phyloP scores from a whole-genome alignment of 371 early-diverging fungal species.

The Phascolomyces articulosus region DNA sequence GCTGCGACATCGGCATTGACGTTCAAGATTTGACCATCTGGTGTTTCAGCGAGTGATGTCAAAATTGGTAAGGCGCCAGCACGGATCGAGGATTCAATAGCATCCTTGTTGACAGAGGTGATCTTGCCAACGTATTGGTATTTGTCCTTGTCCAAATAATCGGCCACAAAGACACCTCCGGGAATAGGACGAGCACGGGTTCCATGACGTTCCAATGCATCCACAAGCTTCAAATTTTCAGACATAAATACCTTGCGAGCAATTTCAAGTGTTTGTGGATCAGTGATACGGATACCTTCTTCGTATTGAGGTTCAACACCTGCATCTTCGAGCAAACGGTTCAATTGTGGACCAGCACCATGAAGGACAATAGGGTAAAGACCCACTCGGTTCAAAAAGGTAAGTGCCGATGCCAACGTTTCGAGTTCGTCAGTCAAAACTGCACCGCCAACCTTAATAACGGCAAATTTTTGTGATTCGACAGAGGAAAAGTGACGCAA shows the following conservation, averaged over 20 bases:
- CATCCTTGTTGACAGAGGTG: conserved; percentile 85
- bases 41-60: conserved; percentile 95
- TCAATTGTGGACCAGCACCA: conserved; percentile 97
- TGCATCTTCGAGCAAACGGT: conserved; percentile 83
- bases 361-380: conserved; percentile 97
- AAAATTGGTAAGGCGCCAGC: conserved; percentile 95
- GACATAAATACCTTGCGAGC: conserved; percentile 90
- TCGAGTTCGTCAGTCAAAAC: conserved; percentile 94
- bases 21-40: conserved; percentile 94
- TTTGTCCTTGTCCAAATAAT: conserved; percentile 90
- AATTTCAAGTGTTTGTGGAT: conserved; percentile 87
- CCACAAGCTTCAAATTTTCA: conserved; percentile 94
- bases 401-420: conserved; percentile 91
- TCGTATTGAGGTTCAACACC: conserved; percentile 90
- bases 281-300: conserved; percentile 97
- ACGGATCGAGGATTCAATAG: conserved; percentile 88
- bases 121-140: conserved; percentile 95
- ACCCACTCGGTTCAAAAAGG: conserved; percentile 95
- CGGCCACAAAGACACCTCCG: conserved; percentile 94
- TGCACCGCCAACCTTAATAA: conserved; percentile 98
- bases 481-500: conserved; percentile 94
- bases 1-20: conserved; percentile 98
- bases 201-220: conserved; percentile 93
- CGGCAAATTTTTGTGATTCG: conserved; percentile 98
- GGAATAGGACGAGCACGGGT: conserved; percentile 94